Evolutionary conservation across 768 basidiomycete genomes (phyloP), one percentile per base, ranked within the genome.

Genomic region (Russula olivacea): DNA sequence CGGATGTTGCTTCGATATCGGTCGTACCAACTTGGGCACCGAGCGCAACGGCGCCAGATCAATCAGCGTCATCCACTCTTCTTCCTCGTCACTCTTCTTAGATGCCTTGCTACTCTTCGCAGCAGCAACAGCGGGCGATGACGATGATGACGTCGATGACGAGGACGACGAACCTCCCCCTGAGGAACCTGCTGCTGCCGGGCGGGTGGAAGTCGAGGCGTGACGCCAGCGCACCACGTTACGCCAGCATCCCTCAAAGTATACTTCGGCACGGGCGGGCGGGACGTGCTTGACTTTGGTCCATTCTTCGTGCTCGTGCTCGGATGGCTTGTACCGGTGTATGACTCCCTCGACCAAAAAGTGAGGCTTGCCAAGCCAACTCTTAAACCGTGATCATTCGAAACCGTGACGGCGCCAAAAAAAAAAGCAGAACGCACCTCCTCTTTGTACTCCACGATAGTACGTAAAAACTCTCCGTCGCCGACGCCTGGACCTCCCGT

Each of bases 391-490:
- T 15, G 21, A 38, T 58, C 60, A 30, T 41, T 30, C 28, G 23
- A 4, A 59, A n/a, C 12, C 6, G 2, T 19, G 25, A 14, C 2
- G 14, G 14, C 14, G 48, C 25, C 17, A n/a, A 59, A 34, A 0
- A 34, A 61, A 28, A 2, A 30, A 3, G 34, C 14, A 41, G 14
- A 54, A 47, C 85, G 49, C 63, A 91, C 91, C 85, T 99, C 95
- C 72, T 99, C 97, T 76, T 93, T 94, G 77, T 96, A 98, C 70
- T 95, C 92, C 61, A 97, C 83, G 68, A 98, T 80, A 4, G 93
- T 81, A 63, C 95, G 81, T 69, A 90, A 85, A 70, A 81, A 83
- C 65, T 81, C 76, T 40, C 79, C 81, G 15, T 79, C 78, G 62
- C 80, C 82, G 23, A 55, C 45, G 17, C 66, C 64, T n/a, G 58